These are phyloP conservation scores for Chlorella sp. DNA, from an alignment of 139 green algal species.

Conservation along the genomic window DNA sequence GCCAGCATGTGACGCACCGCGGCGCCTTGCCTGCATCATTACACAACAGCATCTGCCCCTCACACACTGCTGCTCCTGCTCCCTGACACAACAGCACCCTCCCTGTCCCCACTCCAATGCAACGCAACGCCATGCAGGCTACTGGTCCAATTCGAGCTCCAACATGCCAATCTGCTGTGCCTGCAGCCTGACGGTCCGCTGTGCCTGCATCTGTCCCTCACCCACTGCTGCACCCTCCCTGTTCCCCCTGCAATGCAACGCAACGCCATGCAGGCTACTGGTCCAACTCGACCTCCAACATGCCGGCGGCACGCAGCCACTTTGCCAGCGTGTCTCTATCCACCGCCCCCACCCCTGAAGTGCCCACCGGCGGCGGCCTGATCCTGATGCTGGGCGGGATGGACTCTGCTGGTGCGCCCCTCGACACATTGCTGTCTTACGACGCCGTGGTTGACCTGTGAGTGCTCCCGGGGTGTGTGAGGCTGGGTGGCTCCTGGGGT, in stretches of 20 bases:
- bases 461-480: too few species aligned
- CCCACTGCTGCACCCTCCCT: not conserved
- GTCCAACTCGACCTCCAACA: not conserved
- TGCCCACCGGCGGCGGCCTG: not conserved
- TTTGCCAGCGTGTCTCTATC: not conserved
- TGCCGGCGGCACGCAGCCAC: not conserved
- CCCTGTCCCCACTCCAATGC: too few species aligned
- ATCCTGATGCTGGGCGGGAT: not conserved
- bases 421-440: not conserved
- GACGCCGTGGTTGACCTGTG: not conserved
- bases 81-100: not conserved
- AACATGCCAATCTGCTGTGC: not conserved
- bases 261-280: not conserved
- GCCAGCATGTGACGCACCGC: too few species aligned
- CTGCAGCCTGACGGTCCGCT: too few species aligned
- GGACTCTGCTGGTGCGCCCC: not conserved
- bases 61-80: not conserved
- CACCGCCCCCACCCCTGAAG: not conserved
- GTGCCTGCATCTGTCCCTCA: not conserved
- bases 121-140: not conserved
- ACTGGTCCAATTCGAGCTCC: not conserved
- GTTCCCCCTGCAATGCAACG: too few species aligned
- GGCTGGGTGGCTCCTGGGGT: too few species aligned
- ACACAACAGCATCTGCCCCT: not conserved
- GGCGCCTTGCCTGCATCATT: too few species aligned